A percentile compares a stretch with the other conserved stretches of the same genome.
These are phyloP conservation scores for Acarospora socialis DNA, from an alignment of 2,329 filamentous ascomycete species.

Conservation along the genomic window DNA sequence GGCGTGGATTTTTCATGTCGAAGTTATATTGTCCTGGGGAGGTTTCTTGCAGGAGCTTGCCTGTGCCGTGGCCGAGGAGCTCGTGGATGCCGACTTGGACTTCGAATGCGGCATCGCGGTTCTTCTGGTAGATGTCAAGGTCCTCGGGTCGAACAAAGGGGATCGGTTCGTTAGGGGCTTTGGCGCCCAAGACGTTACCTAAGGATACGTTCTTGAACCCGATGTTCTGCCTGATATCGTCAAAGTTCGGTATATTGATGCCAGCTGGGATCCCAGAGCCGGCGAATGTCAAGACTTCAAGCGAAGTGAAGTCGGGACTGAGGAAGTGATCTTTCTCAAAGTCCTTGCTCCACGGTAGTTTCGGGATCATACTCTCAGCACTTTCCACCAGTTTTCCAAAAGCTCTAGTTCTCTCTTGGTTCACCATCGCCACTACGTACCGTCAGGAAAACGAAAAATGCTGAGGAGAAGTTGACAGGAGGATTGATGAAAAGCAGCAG, in stretches of 20 bases:
- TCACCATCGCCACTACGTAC: constrained; percentile 45
- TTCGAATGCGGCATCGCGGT: constrained; percentile 79
- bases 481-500: constrained; percentile 1
- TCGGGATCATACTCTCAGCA: constrained; percentile 70
- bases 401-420: constrained; percentile 75
- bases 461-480: too few relatives aligned
- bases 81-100: constrained; percentile 94
- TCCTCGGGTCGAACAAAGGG: constrained; percentile 77
- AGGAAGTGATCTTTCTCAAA: constrained; percentile 97
- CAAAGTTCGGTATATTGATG: constrained; percentile 44
- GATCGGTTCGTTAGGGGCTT: constrained; percentile 80
- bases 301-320: constrained; percentile 86
- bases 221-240: constrained; percentile 45
- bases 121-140: constrained; percentile 62
- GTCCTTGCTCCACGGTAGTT: constrained; percentile 72
- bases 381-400: constrained; percentile 74
- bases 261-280: constrained; percentile 48
- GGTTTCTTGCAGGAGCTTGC: constrained; percentile 86
- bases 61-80: constrained; percentile 76
- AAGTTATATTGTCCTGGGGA: constrained; percentile 76
- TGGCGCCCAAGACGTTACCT: constrained; percentile 82
- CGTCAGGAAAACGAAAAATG: too few relatives aligned
- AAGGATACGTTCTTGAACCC: constrained; percentile 65
- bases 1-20: constrained; percentile 63
- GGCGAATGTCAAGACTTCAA: constrained; percentile 78